Base-by-base conservation (phyloP, 306 rosid genomes). In the Calophaca sinica region DNA sequence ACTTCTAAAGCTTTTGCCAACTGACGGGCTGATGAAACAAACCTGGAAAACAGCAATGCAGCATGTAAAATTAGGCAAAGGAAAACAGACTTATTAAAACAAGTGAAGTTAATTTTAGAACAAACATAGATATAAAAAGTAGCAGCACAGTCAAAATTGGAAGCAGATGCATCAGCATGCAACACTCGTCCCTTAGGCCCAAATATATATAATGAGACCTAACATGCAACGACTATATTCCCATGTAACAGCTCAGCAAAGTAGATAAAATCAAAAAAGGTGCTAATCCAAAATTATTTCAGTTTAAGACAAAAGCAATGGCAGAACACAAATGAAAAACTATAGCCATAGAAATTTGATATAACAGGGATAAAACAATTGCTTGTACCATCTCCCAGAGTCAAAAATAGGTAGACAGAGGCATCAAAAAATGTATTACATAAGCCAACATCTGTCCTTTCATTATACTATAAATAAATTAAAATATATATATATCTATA, bases 1-100 rank as follows among this genome's bases (percentile, higher is more conserved):
- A 94, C 98, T 87, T 94, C 98, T 74, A 94, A 84, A 32, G 98
- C 94, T 85, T 91, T 94, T 15, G 93, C 97, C 84, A 94, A 79
- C 77, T 88, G 97, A 41, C 96, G 91, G 26, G 97, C 94, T 29
- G 98, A 91, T 3, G 94, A 89, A 73, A 94, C 94, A 80, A 94
- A 89, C 97, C 98, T 94, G 75, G 13, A 46, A 80, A 75, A 33
- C 64, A 74, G 67, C 48, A 58, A 70, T 41, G 38, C 66, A 71
- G 66, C 57, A 63, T 15, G 8, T 68, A 79, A 48, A 51, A 5
- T 76, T 13, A 49, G 36, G 7, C 9, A 7, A 52, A 44, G 42
- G 12, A 58, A 66, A 70, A 26, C 5, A 6, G n/a, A 67, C 29
- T 50, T 52, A 3, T 13, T 38, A 36, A 31, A 55, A 41, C 46